Percentiles rank a stretch among this genome's conserved stretches.
These are phyloP conservation scores for Hypoxylon sp. DNA, from an alignment of 2,329 filamentous ascomycete genomes.

Conservation along the genomic window DNA sequence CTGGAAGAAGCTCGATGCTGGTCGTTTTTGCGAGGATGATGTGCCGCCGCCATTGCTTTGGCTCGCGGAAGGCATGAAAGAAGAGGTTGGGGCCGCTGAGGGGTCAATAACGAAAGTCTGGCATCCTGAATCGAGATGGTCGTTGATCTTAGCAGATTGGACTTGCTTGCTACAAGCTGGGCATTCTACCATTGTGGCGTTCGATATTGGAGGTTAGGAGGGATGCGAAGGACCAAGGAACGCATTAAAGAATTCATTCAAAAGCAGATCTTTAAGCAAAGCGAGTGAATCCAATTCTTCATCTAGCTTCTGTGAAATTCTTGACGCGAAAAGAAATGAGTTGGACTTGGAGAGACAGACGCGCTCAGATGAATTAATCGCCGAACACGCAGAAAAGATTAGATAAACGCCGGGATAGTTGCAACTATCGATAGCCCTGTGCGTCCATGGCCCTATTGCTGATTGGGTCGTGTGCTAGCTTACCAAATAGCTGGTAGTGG, in stretches of 20 bases:
- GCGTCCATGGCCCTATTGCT: not conserved
- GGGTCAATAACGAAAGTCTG: conserved; percentile 73
- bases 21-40: conserved; percentile 66
- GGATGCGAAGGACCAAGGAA: not conserved
- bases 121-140: conserved; percentile 90
- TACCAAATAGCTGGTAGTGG: not conserved
- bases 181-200: conserved; percentile 73
- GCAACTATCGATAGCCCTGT: conserved; percentile 18
- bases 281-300: conserved; percentile 1
- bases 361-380: conserved; percentile 24
- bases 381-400: conserved; percentile 17
- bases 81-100: conserved; percentile 54
- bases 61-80: conserved; percentile 54
- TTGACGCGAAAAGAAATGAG: conserved; percentile 32
- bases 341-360: conserved; percentile 21
- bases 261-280: conserved; percentile 7
- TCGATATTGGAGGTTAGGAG: conserved; percentile 2
- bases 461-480: not conserved
- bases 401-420: conserved; percentile 2
- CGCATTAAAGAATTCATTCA: conserved; percentile 15
- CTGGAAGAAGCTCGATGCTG: conserved; percentile 72
- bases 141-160: conserved; percentile 83
- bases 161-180: conserved; percentile 85
- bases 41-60: conserved; percentile 54
- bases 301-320: conserved; percentile 13